These are phyloP conservation scores for Ilyonectria sp. DNA, from an alignment of 2,329 filamentous ascomycete genomes.

Conservation along the genomic window DNA sequence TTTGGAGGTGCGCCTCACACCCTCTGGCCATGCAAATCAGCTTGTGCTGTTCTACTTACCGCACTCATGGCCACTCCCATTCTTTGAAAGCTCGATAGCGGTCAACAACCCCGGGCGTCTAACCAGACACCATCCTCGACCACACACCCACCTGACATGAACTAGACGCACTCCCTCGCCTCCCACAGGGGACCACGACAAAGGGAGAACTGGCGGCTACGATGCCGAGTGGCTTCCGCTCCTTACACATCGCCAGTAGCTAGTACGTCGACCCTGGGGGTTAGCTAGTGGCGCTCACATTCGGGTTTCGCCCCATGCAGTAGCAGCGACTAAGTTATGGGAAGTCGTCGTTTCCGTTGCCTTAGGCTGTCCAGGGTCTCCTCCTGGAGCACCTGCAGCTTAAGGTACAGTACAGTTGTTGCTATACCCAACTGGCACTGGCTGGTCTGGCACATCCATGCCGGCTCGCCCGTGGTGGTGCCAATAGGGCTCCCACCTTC, in stretches of 20 bases:
- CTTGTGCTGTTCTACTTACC: background rate
- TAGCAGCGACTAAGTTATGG: background rate
- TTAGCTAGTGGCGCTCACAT: background rate
- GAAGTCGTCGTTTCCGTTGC: background rate
- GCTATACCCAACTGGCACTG: background rate
- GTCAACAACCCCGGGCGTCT: background rate
- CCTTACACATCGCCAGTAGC: background rate
- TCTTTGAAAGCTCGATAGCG: background rate
- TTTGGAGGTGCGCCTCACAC: slow-evolving; percentile 6
- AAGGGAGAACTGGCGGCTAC: background rate
- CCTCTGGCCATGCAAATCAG: background rate
- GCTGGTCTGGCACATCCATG: slow-evolving; percentile 5
- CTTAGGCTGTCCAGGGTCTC: slow-evolving; percentile 2
- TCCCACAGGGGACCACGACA: background rate
- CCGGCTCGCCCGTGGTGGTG: slow-evolving; percentile 32
- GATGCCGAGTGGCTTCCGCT: background rate
- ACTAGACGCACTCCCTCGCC: slow-evolving; percentile 3
- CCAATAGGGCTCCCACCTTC: slow-evolving; percentile 44
- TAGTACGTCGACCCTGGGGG: background rate
- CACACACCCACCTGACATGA: background rate
- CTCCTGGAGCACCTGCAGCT: background rate
- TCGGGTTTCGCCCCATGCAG: background rate
- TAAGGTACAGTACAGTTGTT: background rate
- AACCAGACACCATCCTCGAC: background rate
- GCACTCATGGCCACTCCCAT: background rate